Evolutionary conservation across 1,139 yeast species (phyloP).

Genomic region (Lodderomyces metapsilosis): DNA sequence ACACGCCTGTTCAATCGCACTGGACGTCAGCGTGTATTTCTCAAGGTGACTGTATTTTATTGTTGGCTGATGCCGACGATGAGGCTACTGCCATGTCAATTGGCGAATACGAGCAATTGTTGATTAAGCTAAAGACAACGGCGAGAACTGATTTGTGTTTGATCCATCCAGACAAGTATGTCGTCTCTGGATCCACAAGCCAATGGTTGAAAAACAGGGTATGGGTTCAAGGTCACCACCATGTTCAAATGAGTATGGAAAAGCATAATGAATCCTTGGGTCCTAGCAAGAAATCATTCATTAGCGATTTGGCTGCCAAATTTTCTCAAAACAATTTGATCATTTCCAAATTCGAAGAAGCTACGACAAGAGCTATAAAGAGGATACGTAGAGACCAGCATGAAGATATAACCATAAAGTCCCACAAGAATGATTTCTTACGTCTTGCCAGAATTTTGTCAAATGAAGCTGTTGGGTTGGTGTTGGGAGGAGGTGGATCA

Average conservation of each 20-base stretch:
- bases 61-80: slow-evolving; percentile 67
- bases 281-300: slow-evolving; percentile 21
- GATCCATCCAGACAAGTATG: slow-evolving; percentile 79
- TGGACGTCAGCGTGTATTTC: slow-evolving; percentile 94
- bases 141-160: slow-evolving; percentile 87
- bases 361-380: slow-evolving; percentile 27
- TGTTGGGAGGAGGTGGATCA: slow-evolving; percentile 97
- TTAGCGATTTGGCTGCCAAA: slow-evolving; percentile 39
- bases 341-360: slow-evolving; percentile 31
- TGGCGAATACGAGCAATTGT: slow-evolving; percentile 81
- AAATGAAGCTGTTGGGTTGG: slow-evolving; percentile 91
- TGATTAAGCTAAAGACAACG: slow-evolving; percentile 75
- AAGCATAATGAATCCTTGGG: slow-evolving; percentile 17
- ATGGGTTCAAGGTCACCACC: slow-evolving; percentile 95
- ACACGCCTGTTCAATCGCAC: slow-evolving; percentile 74
- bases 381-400: slow-evolving; percentile 11
- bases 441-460: slow-evolving; percentile 86
- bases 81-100: slow-evolving; percentile 63
- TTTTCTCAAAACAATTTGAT: slow-evolving; percentile 34
- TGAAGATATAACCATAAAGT: slow-evolving; percentile 43
- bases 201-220: slow-evolving; percentile 80
- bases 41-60: slow-evolving; percentile 86
- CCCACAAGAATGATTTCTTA: slow-evolving; percentile 84
- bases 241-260: slow-evolving; percentile 60
- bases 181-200: slow-evolving; percentile 80